A percentile compares a stretch with the other conserved stretches of the same genome.
These are phyloP conservation scores for Monotropa hypopitys DNA, from an alignment of 179 eudicot species.

Conservation along the genomic window DNA sequence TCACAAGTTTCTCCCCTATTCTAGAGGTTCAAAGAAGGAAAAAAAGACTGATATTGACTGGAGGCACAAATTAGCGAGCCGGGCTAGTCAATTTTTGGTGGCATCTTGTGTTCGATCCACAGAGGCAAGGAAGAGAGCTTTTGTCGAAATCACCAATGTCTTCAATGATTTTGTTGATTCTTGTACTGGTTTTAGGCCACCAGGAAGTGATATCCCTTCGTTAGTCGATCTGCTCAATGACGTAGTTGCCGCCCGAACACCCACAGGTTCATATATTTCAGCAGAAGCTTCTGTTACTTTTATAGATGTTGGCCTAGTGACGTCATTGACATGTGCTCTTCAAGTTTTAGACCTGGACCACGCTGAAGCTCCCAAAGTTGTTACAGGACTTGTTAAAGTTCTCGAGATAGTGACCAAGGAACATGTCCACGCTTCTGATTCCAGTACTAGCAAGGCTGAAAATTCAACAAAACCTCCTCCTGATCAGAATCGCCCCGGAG, in stretches of 20 bases:
- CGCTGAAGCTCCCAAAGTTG: conserved; percentile 66
- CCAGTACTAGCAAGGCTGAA: conserved; percentile 42
- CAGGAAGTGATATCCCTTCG: conserved; percentile 54
- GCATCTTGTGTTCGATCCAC: conserved; percentile 92
- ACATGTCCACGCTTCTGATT: conserved; percentile 60
- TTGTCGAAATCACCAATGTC: conserved; percentile 47
- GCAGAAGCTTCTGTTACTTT: conserved; percentile 90
- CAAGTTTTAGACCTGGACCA: conserved; percentile 82
- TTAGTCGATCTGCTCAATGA: conserved; percentile 70
- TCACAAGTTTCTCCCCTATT: conserved; percentile 68
- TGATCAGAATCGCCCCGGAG: conserved; percentile 35
- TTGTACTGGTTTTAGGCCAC: conserved; percentile 43
- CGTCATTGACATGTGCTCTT: conserved; percentile 54
- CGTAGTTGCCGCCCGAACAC: conserved; percentile 70
- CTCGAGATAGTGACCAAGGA: conserved; percentile 95
- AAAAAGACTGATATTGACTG: conserved; percentile 84
- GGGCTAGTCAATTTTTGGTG: conserved; percentile 73
- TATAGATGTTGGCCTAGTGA: conserved; percentile 81
- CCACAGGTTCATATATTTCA: conserved; percentile 67
- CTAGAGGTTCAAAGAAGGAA: conserved; percentile 52
- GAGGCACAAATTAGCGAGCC: conserved; percentile 76
- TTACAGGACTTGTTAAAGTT: conserved; percentile 70
- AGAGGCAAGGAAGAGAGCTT: conserved; percentile 86
- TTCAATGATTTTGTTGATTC: conserved; percentile 57
- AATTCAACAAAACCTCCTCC: conserved; percentile 38